phyloP scores from a whole-genome alignment of 2,329 filamentous ascomycete genomes.

The Cercospora sesami region DNA sequence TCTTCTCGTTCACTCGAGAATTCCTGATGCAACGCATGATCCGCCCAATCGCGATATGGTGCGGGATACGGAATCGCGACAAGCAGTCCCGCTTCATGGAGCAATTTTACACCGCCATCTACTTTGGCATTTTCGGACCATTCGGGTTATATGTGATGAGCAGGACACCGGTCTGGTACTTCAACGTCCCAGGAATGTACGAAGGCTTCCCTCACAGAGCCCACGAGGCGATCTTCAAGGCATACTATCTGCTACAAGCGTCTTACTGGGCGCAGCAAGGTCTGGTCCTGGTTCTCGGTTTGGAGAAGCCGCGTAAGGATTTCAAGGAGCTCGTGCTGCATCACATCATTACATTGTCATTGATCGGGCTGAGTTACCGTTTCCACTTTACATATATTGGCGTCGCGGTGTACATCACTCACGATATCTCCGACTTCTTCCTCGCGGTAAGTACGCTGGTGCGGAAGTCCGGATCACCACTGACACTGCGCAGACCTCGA shows the following conservation, averaged over 20 bases:
- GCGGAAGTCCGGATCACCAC: neutral
- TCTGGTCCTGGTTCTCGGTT: conserved; percentile 78
- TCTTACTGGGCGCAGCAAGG: conserved; percentile 96
- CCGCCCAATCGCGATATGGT: conserved; percentile 69
- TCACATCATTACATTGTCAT: conserved; percentile 80
- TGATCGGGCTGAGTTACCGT: conserved; percentile 85
- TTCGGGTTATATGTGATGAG: conserved; percentile 89
- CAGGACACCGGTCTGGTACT: conserved; percentile 90
- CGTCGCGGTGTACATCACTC: conserved; percentile 87
- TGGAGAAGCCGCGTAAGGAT: conserved; percentile 93
- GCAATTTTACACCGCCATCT: conserved; percentile 89
- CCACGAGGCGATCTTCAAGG: conserved; percentile 81
- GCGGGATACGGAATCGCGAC: conserved; percentile 67
- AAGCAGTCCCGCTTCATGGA: conserved; percentile 96
- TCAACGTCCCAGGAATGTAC: conserved; percentile 89
- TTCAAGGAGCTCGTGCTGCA: conserved; percentile 91
- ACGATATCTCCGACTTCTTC: conserved; percentile 95
- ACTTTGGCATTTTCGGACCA: conserved; percentile 80
- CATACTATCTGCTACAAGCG: conserved; percentile 92
- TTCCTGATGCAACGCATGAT: conserved; percentile 93
- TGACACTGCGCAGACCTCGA: conserved; percentile 66
- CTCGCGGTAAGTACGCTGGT: conserved; percentile 66
- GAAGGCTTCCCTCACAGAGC: conserved; percentile 80
- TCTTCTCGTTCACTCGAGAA: conserved; percentile 90
- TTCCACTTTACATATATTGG: conserved; percentile 98